phyloP scores from a whole-genome alignment of 192 early-diverging fungal species.

The Coemansia sp. region DNA sequence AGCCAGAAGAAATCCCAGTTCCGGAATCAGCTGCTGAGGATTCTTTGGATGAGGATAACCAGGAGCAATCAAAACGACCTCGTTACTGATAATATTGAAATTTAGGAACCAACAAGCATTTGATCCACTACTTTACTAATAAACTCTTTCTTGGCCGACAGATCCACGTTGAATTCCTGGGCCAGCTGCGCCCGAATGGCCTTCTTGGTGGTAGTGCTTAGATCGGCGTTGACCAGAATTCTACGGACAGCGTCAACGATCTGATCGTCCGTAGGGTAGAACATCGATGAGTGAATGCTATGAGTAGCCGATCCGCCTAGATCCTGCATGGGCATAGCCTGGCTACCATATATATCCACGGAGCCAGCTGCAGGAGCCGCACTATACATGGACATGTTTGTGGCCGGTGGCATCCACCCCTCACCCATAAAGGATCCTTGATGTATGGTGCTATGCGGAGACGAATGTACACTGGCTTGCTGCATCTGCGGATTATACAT shows the following conservation, averaged over 20 bases:
- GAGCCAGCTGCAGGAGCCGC: conserved; percentile 18
- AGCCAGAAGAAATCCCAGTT: no score
- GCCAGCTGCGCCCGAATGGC: conserved; percentile 72
- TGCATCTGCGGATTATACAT: conserved; percentile 25
- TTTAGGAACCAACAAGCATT: conserved; percentile 36
- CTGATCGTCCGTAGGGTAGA: conserved; percentile 59
- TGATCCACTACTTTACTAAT: conserved; percentile 66
- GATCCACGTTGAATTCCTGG: conserved; percentile 65
- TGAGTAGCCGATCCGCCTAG: no score
- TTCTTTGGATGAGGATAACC: neutral
- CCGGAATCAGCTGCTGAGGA: no score
- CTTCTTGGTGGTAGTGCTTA: conserved; percentile 76
- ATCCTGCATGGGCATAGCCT: conserved; percentile 27
- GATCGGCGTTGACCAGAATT: conserved; percentile 65
- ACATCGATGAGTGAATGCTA: no score
- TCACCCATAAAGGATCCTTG: no score
- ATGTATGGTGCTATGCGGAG: no score
- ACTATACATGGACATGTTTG: no score
- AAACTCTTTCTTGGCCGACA: conserved; percentile 64
- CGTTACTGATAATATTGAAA: no score
- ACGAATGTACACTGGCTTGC: no score
- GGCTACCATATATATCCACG: conserved; percentile 21
- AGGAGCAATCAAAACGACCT: no score
- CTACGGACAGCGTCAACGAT: conserved; percentile 63
- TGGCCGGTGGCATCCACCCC: no score